Evolutionary conservation across 371 early-diverging fungal species (phyloP), one percentile per base, ranked within the genome.

Genomic region (Mortierella sp.): DNA sequence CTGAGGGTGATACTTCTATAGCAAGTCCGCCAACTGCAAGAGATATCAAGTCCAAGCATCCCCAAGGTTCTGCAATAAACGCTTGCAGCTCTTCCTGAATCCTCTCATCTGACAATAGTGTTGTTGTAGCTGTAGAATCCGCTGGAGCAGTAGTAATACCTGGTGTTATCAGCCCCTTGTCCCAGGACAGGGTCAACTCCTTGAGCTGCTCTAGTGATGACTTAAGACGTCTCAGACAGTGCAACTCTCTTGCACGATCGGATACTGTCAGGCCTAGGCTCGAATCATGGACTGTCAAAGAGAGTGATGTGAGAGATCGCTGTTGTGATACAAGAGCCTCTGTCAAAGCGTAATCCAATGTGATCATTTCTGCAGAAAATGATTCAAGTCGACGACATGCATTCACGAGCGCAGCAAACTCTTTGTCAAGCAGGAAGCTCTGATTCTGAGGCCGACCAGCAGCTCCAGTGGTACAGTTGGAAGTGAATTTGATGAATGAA

Each of bases 61-160:
- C 64, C 75, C 75, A 74, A 35, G 68, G 75, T 18, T 74, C 75
- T 39, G 68, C 35, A 30, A 74, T 54, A 35, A 68, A 74, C 47
- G 69, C 61, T 32, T 54, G 24, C 43, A 74, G 26, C 49, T 69
- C 75, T 11, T 69, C 69, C 26, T 57, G 68, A 30, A 68, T n/a
- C 12, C 32, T 26, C 63, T 62, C 39, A 11, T 39, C 16, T 18
- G 18, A 10, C 30, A 35, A 30, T 18, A 22, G n/a, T 18, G 28
- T 45, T 22, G 5, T 26, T 5, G 51, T 30, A 6, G 30, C 32
- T 43, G 35, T 14, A 5, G 35, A 4, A 24, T 47, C 62, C 55
- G 30, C 37, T 37, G 64, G n/a, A 1, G 69, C 12, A 32, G 12
- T 12, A 8, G n/a, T 28, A 16, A 26, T 51, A 18, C 9, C 57